Evolutionary conservation across 2,329 filamentous ascomycete genomes (phyloP).

Genomic region (Aspergillus tamarii): DNA sequence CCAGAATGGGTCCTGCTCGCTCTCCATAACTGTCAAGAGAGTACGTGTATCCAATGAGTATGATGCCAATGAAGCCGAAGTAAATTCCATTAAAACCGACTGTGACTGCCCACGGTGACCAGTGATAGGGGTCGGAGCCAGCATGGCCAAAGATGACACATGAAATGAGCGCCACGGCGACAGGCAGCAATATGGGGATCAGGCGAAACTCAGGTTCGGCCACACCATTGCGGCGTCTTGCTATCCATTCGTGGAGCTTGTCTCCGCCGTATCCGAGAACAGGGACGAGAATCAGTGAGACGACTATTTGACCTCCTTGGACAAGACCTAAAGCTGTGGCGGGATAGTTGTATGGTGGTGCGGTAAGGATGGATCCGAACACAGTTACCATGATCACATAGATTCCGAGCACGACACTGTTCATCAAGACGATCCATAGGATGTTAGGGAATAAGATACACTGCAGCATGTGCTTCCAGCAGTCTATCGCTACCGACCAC

Average conservation of each 20-base stretch:
- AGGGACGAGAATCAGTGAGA: background rate
- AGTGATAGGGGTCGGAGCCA: background rate
- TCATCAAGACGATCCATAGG: slow-evolving; percentile 16
- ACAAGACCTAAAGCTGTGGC: background rate
- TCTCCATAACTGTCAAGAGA: background rate
- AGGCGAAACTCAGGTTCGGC: background rate
- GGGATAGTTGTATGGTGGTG: background rate
- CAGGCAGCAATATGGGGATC: background rate
- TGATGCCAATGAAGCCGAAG: background rate
- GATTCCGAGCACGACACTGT: slow-evolving; percentile 16
- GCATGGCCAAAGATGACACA: background rate
- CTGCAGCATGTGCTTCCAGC: slow-evolving; percentile 16
- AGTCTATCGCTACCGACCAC: slow-evolving; percentile 11
- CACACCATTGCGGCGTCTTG: background rate
- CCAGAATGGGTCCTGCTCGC: background rate
- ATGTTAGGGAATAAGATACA: slow-evolving; percentile 16
- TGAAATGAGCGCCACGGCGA: background rate
- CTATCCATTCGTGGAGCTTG: background rate
- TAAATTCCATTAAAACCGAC: background rate
- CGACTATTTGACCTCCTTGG: background rate
- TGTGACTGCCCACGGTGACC: background rate
- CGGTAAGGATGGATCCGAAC: background rate
- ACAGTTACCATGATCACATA: slow-evolving; percentile 16
- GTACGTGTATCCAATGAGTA: background rate
- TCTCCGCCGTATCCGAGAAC: background rate